Conservation (phyloP, 371 early-diverging fungal genomes). For the Mucor saturninus region DNA sequence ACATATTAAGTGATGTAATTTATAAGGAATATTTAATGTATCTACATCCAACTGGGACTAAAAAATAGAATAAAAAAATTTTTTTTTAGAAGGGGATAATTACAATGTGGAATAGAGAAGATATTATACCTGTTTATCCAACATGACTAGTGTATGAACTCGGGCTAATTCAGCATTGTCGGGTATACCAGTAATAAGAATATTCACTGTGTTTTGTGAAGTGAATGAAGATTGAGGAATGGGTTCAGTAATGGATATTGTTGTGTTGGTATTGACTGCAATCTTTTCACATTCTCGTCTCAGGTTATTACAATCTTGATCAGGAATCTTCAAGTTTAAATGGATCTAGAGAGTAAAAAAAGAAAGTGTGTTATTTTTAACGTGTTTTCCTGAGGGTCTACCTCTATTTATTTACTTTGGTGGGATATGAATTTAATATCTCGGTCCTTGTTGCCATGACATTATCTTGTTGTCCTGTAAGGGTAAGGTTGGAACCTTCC, state of each 20-base stretch:
- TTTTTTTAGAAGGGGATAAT: slow-evolving; percentile 6
- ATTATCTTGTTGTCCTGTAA: slow-evolving; percentile 44
- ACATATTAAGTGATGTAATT: slow-evolving; percentile 59
- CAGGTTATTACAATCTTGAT: slow-evolving; percentile 36
- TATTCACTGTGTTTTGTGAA: slow-evolving; percentile 42
- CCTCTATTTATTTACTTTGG: slow-evolving; percentile 38
- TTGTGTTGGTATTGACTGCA: slow-evolving; percentile 44
- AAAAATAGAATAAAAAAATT: slow-evolving; percentile 2
- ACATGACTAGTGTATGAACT: slow-evolving; percentile 43
- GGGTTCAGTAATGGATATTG: slow-evolving; percentile 31
- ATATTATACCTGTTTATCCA: slow-evolving; percentile 46
- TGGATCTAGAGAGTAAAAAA: slow-evolving; percentile 32
- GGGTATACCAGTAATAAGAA: slow-evolving; percentile 50
- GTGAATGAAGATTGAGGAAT: slow-evolving; percentile 39
- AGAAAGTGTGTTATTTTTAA: not conserved
- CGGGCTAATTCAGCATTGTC: slow-evolving; percentile 47
- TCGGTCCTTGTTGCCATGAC: slow-evolving; percentile 52
- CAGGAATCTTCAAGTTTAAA: slow-evolving; percentile 46
- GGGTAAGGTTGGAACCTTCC: slow-evolving; percentile 48
- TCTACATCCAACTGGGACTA: slow-evolving; percentile 33
- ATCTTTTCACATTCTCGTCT: slow-evolving; percentile 41
- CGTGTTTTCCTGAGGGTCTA: not conserved
- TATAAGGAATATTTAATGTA: slow-evolving; percentile 36
- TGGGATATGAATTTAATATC: slow-evolving; percentile 44
- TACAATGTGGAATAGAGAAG: not conserved